Evolutionary conservation across 2,329 filamentous ascomycete genomes (phyloP), one percentile per base, ranked within the genome.

Genomic region (Penicillium sp.): DNA sequence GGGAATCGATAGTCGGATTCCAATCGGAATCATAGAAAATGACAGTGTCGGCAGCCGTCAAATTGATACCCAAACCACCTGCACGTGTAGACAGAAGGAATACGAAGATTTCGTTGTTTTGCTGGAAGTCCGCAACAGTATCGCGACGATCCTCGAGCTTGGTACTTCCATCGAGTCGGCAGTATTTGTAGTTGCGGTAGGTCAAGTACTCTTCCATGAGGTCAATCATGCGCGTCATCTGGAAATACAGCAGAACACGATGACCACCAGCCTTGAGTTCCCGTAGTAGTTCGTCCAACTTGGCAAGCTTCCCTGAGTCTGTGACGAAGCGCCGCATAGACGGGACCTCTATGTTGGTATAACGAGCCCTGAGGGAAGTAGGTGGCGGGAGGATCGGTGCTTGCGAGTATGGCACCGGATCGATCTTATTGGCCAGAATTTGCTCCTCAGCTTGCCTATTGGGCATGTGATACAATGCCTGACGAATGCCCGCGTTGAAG

Each of bases 201-300:
- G 92, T 96, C 42, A 98, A 74, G 55, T 96, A 98, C 67, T 98
- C 92, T 64, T 98, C 92, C 85, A 96, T 96, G 44, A 98, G 73
- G 62, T 98, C 90, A 59, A 98, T 96, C 92, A 98, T 98, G 59
- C 86, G 85, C 3, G 92, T 98, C 92, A 98, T 98, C 73, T 98
- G 92, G 85, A 98, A 98, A 74, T 98, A 98, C 13, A 98, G 73
- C 37, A 98, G 73, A 14, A 98, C 92, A 57, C 92, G 88, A 55
- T 98, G 92, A 23, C 85, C 85, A 47, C 84, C 85, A 45, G 87
- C 84, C 74, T 96, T 98, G 56, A 98, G 80, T 62, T 88, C 77
- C 61, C 85, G 85, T 10, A 98, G 75, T 12, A 98, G 73, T 50
- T 85, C 75, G 61, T 98, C 92, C 34, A 98, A 73, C 59, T 88